Percentiles rank a stretch among this genome's conserved stretches.
Conservation (phyloP, 768 basidiomycete species). For the Phanerodontia chrysosporium region DNA sequence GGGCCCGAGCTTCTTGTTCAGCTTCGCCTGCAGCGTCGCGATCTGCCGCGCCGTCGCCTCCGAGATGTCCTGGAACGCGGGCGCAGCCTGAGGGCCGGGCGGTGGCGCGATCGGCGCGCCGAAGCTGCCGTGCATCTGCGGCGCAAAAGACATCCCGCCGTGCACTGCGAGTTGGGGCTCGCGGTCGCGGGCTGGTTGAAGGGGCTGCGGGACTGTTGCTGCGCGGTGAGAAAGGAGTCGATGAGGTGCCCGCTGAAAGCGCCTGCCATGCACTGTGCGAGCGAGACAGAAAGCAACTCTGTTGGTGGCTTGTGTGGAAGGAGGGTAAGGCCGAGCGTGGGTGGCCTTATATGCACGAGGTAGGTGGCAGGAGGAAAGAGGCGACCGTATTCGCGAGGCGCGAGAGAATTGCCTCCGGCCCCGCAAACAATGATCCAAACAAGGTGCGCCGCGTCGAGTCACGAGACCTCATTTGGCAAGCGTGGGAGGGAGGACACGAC, state of each 20-base stretch:
- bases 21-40: slow-evolving; percentile 70
- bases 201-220: slow-evolving; percentile 14
- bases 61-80: slow-evolving; percentile 37
- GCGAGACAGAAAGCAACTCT: not conserved
- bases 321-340: not conserved
- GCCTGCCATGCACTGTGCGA: slow-evolving; percentile 47
- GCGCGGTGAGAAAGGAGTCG: slow-evolving; percentile 34
- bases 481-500: no score
- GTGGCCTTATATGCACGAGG: not conserved
- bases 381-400: not conserved
- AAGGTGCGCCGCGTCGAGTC: slow-evolving; percentile 1
- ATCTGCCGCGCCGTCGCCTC: slow-evolving; percentile 65
- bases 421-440: not conserved
- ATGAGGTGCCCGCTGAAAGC: slow-evolving; percentile 58
- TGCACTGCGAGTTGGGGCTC: slow-evolving; percentile 34
- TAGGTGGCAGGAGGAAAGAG: not conserved
- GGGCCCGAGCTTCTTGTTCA: slow-evolving; percentile 87
- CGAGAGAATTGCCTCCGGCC: not conserved
- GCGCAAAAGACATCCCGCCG: slow-evolving; percentile 60
- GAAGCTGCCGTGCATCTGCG: slow-evolving; percentile 51
- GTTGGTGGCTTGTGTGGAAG: not conserved
- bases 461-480: not conserved
- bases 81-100: slow-evolving; percentile 18
- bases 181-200: slow-evolving; percentile 20
- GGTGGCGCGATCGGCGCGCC: slow-evolving; percentile 28